Percentiles rank a stretch among this genome's conserved stretches.
phyloP scores from a whole-genome alignment of 192 early-diverging fungal genomes.

The Coemansia brasiliensis region DNA sequence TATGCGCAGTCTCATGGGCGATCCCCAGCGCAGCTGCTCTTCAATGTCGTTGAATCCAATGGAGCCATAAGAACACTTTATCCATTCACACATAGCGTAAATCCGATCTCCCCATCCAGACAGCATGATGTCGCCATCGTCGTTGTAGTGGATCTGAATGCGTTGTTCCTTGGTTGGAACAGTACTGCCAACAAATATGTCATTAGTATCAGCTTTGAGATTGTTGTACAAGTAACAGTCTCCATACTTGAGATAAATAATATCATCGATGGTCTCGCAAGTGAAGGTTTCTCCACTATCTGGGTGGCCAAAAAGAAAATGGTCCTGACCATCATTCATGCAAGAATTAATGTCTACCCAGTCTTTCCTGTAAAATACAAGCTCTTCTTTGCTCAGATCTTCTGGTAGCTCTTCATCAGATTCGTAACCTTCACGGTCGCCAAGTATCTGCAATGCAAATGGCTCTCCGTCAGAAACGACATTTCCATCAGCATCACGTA shows the following conservation, averaged over 20 bases:
- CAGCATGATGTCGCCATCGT: neutral
- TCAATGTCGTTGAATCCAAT: neutral
- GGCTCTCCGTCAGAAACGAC: neutral
- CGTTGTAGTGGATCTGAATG: conserved; percentile 4
- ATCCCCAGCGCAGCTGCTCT: neutral
- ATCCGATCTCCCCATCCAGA: neutral
- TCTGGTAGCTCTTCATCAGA: neutral
- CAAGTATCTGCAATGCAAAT: neutral
- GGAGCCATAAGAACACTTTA: neutral
- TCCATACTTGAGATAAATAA: neutral
- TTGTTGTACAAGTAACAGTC: neutral
- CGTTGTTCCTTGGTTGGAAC: conserved; percentile 6
- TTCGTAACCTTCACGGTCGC: neutral
- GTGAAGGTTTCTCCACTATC: neutral
- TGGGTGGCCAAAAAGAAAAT: neutral
- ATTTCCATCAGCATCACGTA: neutral
- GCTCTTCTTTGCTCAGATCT: neutral
- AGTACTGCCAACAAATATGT: neutral
- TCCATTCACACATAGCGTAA: neutral
- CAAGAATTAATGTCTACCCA: neutral
- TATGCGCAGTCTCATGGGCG: conserved; percentile 1
- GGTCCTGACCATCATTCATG: neutral
- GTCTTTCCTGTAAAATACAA: neutral
- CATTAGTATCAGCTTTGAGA: neutral
- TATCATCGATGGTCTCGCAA: conserved; percentile 5